Conservation (phyloP, 2,329 filamentous ascomycete species). For the Beauveria scarabaeidicola region DNA sequence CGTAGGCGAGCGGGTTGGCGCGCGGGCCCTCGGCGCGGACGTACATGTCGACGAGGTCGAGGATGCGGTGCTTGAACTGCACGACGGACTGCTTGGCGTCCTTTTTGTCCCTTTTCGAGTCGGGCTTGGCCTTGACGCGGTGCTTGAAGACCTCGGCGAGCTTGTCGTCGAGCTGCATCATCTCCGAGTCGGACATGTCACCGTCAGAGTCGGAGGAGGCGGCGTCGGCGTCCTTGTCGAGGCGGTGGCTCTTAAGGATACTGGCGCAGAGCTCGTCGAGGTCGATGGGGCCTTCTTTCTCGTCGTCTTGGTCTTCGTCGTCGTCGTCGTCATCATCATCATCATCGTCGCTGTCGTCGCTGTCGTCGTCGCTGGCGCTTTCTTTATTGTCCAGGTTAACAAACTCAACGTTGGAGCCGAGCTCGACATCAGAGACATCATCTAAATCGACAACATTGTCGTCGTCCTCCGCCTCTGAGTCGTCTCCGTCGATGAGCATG, state of each 20-base stretch:
- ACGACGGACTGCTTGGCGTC: conserved; percentile 82
- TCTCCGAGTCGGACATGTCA: conserved; percentile 93
- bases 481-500: conserved; percentile 41
- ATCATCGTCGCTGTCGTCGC: conserved; percentile 32
- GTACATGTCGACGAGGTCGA: conserved; percentile 81
- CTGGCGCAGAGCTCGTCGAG: conserved; percentile 69
- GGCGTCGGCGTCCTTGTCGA: conserved; percentile 50
- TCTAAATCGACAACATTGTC: conserved; percentile 23
- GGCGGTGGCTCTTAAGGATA: conserved; percentile 63
- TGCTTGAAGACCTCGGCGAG: conserved; percentile 80
- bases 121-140: conserved; percentile 51
- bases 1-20: conserved; percentile 53
- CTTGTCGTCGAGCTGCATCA: conserved; percentile 80
- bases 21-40: conserved; percentile 63
- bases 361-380: conserved; percentile 35
- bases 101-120: conserved; percentile 75
- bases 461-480: conserved; percentile 29
- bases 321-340: conserved; percentile 40
- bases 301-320: conserved; percentile 33
- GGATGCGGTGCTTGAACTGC: conserved; percentile 89
- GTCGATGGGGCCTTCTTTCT: conserved; percentile 36
- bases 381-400: conserved; percentile 33
- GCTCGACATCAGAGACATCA: conserved; percentile 37
- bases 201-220: conserved; percentile 54
- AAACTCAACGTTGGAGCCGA: conserved; percentile 43